These are phyloP conservation scores for Microsporum canis DNA, from an alignment of 2,329 filamentous ascomycete species.

Conservation along the genomic window DNA sequence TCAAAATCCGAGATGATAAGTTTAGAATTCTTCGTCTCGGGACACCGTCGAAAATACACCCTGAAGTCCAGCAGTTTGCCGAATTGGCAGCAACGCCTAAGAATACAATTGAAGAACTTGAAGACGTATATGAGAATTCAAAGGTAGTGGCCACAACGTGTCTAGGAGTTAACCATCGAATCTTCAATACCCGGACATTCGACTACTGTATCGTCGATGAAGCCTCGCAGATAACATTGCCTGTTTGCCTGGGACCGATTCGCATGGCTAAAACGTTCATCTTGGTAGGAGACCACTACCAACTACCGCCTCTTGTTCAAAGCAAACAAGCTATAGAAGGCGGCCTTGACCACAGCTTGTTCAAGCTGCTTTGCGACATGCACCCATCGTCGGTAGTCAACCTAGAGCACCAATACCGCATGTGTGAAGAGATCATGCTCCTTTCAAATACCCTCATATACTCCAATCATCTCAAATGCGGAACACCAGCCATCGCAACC, in stretches of 20 bases:
- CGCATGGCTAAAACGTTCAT: conserved; percentile 88
- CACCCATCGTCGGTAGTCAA: conserved; percentile 83
- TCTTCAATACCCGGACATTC: conserved; percentile 82
- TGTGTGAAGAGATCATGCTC: conserved; percentile 95
- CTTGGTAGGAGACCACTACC: conserved; percentile 91
- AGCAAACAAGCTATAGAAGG: conserved; percentile 78
- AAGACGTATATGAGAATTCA: conserved; percentile 69
- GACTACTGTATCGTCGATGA: conserved; percentile 99
- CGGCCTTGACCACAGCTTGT: conserved; percentile 83
- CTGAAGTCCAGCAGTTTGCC: conserved; percentile 75
- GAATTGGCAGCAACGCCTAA: conserved; percentile 64
- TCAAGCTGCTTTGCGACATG: conserved; percentile 81
- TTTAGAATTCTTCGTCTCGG: conserved; percentile 78
- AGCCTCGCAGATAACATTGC: conserved; percentile 91
- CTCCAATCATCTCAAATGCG: conserved; percentile 78
- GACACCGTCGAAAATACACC: conserved; percentile 71
- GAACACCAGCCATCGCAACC: conserved; percentile 61
- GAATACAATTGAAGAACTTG: conserved; percentile 69
- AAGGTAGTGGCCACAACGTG: conserved; percentile 92
- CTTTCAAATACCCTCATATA: conserved; percentile 92
- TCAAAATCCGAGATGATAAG: conserved; percentile 73
- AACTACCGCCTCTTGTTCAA: conserved; percentile 85
- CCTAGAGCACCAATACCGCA: conserved; percentile 91
- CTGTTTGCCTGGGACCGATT: conserved; percentile 87
- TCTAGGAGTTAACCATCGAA: conserved; percentile 74